Evolutionary conservation across 208 protist genomes (phyloP), one percentile per base, ranked within the genome.

Genomic region (Naegleria lovaniensis): DNA sequence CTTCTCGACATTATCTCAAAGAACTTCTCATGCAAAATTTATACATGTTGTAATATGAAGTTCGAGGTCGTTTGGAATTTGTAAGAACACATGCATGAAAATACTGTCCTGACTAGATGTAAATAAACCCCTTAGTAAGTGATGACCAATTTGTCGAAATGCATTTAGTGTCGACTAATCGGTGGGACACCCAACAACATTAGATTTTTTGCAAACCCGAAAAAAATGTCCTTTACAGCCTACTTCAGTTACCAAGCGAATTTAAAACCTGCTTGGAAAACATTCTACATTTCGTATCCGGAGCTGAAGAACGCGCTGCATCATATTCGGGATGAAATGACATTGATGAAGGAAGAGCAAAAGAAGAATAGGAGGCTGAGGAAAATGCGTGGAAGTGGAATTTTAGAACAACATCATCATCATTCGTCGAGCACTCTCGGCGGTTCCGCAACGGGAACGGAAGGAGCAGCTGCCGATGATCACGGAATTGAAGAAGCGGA

Each of bases 41-140:
- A 4, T 52, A 67, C 33, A 40, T 89, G 22, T 89, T 89, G 41
- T 89, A 89, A 89, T n/a, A n/a, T n/a, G n/a, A n/a, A n/a, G n/a
- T n/a, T n/a, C n/a, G n/a, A n/a, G n/a, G n/a, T n/a, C n/a, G n/a
- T n/a, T n/a, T n/a, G n/a, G n/a, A n/a, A n/a, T n/a, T n/a, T n/a
- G n/a, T n/a, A n/a, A n/a, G n/a, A n/a, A n/a, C n/a, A n/a, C n/a
- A n/a, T n/a, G n/a, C n/a, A n/a, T n/a, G n/a, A n/a, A n/a, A n/a
- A n/a, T n/a, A n/a, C n/a, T 48, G 43, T 48, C 43, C 1, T 48
- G 43, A 48, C n/a, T n/a, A n/a, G n/a, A n/a, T n/a, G n/a, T n/a
- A n/a, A n/a, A n/a, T n/a, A n/a, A n/a, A n/a, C n/a, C 43, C 43
- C 7, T 48, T 48, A 48, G 43, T 48, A 48, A 48, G 7, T 48